Evolutionary conservation across 2,329 filamentous ascomycete genomes (phyloP).

Genomic region (Aspergillus sp.): DNA sequence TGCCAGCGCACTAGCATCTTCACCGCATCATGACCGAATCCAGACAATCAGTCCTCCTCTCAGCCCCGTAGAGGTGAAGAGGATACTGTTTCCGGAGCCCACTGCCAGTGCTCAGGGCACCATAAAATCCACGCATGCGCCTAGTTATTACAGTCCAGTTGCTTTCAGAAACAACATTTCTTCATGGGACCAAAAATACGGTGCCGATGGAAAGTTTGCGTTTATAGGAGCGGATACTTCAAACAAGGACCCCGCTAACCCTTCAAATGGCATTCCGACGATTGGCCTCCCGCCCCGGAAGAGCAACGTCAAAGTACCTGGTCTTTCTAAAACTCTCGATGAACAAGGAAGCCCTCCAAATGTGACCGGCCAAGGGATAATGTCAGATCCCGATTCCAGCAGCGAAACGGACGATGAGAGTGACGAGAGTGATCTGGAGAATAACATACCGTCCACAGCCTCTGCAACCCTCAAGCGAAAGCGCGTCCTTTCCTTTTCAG

Average conservation of each 20-base stretch:
- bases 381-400: conserved; percentile 34
- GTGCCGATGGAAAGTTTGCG: conserved; percentile 52
- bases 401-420: conserved; percentile 34
- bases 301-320: conserved; percentile 11
- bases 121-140: conserved; percentile 26
- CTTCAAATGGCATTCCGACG: conserved; percentile 40
- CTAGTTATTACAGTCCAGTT: conserved; percentile 57
- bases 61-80: conserved; percentile 47
- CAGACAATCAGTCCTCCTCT: conserved; percentile 46
- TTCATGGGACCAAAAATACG: conserved; percentile 59
- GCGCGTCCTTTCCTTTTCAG: conserved; percentile 38
- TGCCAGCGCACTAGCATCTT: conserved; percentile 5
- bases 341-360: conserved; percentile 15
- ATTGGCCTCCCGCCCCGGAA: conserved; percentile 41
- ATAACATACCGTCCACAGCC: conserved; percentile 24
- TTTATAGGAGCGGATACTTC: conserved; percentile 30
- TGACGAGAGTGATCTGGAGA: conserved; percentile 31
- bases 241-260: conserved; percentile 11
- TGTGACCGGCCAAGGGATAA: conserved; percentile 17
- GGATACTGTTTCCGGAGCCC: conserved; percentile 48
- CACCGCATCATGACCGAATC: conserved; percentile 25
- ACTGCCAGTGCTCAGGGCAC: conserved; percentile 13
- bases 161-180: conserved; percentile 55
- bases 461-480: conserved; percentile 39
- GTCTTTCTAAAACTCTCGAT: conserved; percentile 11